These are phyloP conservation scores for Fraxinus sp. DNA, from an alignment of 305 asterid species.

Conservation along the genomic window DNA sequence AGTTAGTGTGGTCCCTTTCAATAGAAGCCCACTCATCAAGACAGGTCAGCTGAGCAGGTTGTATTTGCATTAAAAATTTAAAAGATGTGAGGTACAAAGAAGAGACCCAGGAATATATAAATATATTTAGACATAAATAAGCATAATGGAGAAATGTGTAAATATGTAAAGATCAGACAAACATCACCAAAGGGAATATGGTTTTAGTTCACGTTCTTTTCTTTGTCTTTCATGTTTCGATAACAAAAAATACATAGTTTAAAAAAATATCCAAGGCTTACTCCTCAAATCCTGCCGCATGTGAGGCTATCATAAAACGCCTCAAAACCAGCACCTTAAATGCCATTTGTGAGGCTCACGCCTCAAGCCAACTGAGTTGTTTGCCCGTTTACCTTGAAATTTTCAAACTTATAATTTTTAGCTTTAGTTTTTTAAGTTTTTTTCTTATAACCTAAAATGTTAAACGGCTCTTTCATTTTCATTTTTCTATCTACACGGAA, in stretches of 20 bases:
- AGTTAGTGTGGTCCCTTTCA: conserved; percentile 59
- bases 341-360: background rate
- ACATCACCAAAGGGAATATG: background rate
- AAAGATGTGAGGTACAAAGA: background rate
- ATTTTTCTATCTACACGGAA: too few relatives aligned
- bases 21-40: conserved; percentile 63
- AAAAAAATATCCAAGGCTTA: background rate
- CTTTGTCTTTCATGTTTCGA: background rate
- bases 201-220: background rate
- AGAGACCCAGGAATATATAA: background rate
- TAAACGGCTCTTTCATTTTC: background rate
- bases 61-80: conserved; percentile 24
- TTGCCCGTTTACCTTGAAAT: background rate
- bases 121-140: background rate
- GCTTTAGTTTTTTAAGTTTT: background rate
- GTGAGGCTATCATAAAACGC: background rate
- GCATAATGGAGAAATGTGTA: background rate
- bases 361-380: background rate
- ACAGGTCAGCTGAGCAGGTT: conserved; percentile 54
- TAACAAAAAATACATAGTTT: background rate
- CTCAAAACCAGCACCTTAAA: background rate
- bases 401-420: background rate
- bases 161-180: background rate
- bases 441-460: background rate
- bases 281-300: background rate